A percentile compares a stretch with the other conserved stretches of the same genome.
Conservation (phyloP, 2,329 filamentous ascomycete genomes). For the Phaeoacremonium minimum region DNA sequence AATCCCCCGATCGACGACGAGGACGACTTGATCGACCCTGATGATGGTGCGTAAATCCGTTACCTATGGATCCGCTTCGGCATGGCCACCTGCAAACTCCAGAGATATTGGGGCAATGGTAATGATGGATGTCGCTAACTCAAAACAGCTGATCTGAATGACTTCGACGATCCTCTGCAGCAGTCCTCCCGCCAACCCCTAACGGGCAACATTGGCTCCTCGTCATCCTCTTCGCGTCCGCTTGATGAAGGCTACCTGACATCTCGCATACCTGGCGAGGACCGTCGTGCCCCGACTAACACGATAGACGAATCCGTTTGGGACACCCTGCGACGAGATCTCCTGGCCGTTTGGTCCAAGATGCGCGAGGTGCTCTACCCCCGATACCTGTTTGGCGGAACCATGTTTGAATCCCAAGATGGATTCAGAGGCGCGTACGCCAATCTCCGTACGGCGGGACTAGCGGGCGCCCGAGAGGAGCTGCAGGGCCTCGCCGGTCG, state of each 20-base stretch:
- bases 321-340: slow-evolving; percentile 90
- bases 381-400: slow-evolving; percentile 78
- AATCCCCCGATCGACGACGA: slow-evolving; percentile 56
- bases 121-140: too few species aligned
- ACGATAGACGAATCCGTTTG: slow-evolving; percentile 97
- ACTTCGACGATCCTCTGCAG: slow-evolving; percentile 83
- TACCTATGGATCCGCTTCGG: too few species aligned
- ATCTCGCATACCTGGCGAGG: slow-evolving; percentile 85
- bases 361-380: slow-evolving; percentile 96
- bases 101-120: too few species aligned
- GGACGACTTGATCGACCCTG: slow-evolving; percentile 73
- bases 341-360: slow-evolving; percentile 94
- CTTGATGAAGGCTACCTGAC: slow-evolving; percentile 81
- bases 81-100: too few species aligned
- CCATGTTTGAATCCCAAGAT: slow-evolving; percentile 54
- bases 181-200: slow-evolving; percentile 70
- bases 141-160: slow-evolving; percentile 71
- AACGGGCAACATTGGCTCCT: slow-evolving; percentile 74
- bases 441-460: slow-evolving; percentile 53
- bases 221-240: slow-evolving; percentile 42
- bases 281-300: slow-evolving; percentile 82
- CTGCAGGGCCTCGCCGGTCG: slow-evolving; percentile 56
- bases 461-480: slow-evolving; percentile 58
- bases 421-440: slow-evolving; percentile 59
- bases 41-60: slow-evolving; percentile 71